These are phyloP conservation scores for Pseudoscleropodium purum DNA, from an alignment of 225 moss, liverwort and hornwort species.

Conservation along the genomic window DNA sequence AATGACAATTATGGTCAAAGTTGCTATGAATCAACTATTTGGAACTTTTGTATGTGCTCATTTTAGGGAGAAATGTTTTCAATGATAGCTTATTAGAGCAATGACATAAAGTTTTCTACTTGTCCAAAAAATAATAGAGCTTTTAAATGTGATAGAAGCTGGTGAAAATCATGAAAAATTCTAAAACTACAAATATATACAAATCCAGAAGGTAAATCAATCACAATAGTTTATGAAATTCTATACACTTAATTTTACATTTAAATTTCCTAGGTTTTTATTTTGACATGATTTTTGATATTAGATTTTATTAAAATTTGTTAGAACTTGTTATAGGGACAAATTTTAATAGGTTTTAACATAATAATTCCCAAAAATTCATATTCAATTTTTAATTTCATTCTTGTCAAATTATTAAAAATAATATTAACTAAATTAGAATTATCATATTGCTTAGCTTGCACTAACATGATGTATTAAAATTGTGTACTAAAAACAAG, in stretches of 20 bases:
- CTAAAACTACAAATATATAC: fast-evolving
- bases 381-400: neutral
- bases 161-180: neutral
- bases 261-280: neutral
- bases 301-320: neutral
- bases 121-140: neutral
- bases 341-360: neutral
- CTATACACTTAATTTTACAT: fast-evolving
- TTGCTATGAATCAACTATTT: neutral
- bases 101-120: neutral
- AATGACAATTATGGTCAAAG: neutral
- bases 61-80: neutral
- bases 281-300: neutral
- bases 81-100: neutral
- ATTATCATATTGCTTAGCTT: neutral
- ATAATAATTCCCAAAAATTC: neutral
- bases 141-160: neutral
- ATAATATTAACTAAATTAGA: neutral
- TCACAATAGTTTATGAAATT: neutral
- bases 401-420: neutral
- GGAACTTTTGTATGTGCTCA: neutral
- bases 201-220: neutral
- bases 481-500: neutral
- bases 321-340: no score
- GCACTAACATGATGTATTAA: neutral